phyloP scores from a whole-genome alignment of 306 rosid species.

The Mimosa pudica region DNA sequence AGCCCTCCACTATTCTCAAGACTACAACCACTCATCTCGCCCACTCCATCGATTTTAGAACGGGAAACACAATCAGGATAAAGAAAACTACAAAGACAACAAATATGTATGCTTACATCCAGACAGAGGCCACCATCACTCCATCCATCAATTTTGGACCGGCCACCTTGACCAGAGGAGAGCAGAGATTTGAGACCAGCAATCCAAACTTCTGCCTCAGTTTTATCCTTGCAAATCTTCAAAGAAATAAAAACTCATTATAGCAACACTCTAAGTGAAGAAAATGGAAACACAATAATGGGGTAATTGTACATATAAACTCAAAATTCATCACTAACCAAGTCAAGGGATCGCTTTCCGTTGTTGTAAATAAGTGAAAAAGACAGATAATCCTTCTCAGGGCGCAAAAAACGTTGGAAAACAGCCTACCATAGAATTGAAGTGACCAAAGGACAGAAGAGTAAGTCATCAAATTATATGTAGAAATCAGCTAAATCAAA shows the following conservation, averaged over 20 bases:
- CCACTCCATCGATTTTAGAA: constrained; percentile 11
- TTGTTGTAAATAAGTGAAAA: constrained; percentile 91
- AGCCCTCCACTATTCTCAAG: constrained; percentile 27
- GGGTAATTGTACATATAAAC: constrained; percentile 10
- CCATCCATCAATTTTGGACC: constrained; percentile 99
- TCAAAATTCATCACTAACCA: constrained; percentile 63
- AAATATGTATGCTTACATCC: constrained; percentile 66
- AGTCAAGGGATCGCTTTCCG: constrained; percentile 97
- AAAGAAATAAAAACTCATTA: constrained; percentile 27
- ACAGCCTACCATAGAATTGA: constrained; percentile 64
- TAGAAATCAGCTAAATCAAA: constrained; percentile 6
- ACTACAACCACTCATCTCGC: constrained; percentile 18
- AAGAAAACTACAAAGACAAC: constrained; percentile 31
- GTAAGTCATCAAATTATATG: constrained; percentile 27
- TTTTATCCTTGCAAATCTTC: constrained; percentile 95
- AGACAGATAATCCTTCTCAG: constrained; percentile 90
- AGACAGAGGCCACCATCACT: constrained; percentile 87
- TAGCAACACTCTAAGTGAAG: constrained; percentile 17
- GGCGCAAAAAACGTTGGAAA: constrained; percentile 79
- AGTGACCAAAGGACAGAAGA: constrained; percentile 28
- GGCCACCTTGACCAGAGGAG: constrained; percentile 85
- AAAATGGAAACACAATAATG: constrained; percentile 5
- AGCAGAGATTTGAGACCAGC: constrained; percentile 78
- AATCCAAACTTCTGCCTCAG: constrained; percentile 96
- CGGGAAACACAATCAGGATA: constrained; percentile 26